Evolutionary conservation across 306 rosid species (phyloP).

Genomic region (Fragaria iinumae): DNA sequence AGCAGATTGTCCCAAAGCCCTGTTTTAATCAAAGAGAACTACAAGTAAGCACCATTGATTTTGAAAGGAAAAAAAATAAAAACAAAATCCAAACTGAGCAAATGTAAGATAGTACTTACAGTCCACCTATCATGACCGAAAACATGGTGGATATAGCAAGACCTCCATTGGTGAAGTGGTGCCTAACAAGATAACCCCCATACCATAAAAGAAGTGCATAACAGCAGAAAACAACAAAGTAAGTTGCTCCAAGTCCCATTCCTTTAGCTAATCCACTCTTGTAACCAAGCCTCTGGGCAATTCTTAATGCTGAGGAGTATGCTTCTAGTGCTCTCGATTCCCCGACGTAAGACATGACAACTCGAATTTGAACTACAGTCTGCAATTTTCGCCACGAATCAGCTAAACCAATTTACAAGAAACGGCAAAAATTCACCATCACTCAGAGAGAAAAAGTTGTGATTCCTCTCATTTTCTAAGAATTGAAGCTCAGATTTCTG

Average conservation of each 20-base stretch:
- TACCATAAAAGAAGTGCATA: conserved; percentile 97
- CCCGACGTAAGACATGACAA: conserved; percentile 76
- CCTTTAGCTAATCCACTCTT: conserved; percentile 89
- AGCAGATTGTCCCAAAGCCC: conserved; percentile 94
- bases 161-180: conserved; percentile 90
- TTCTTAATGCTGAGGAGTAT: conserved; percentile 71
- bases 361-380: conserved; percentile 92
- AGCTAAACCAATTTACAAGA: conserved; percentile 23
- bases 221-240: conserved; percentile 94
- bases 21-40: conserved; percentile 27
- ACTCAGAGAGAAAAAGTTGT: neutral
- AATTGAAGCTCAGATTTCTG: conserved; percentile 12
- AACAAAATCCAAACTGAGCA: conserved; percentile 4
- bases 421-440: conserved; percentile 14
- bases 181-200: conserved; percentile 93
- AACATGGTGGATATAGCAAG: conserved; percentile 98
- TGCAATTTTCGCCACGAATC: conserved; percentile 38
- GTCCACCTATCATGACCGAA: conserved; percentile 93
- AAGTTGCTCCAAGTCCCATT: conserved; percentile 93
- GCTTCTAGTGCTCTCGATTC: conserved; percentile 68
- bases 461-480: neutral
- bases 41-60: neutral
- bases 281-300: conserved; percentile 82
- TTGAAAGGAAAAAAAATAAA: neutral
- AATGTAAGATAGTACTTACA: conserved; percentile 51